Evolutionary conservation across 2,329 filamentous ascomycete species (phyloP), one percentile per base, ranked within the genome.

Genomic region (Alternaria sp.): DNA sequence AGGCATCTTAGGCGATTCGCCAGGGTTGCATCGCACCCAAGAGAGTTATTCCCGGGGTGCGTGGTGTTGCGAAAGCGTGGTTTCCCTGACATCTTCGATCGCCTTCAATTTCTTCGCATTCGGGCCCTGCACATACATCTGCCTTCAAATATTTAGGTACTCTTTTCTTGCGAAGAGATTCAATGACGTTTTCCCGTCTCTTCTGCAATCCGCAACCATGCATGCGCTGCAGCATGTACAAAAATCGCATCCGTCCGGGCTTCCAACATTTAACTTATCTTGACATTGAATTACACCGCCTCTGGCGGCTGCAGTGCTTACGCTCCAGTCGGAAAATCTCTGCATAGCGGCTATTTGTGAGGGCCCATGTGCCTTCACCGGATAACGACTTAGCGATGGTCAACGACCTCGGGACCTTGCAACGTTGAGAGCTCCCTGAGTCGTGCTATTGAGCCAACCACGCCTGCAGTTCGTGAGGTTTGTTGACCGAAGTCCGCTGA

Each of bases 401-500:
- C 55, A 46, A 47, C 47, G 30, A 46, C 49, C 44, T 52, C 28
- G 32, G 39, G 14, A 47, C 41, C 41, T 49, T 28, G 18, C 44
- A 24, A n/a, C 30, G 46, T 20, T 30, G 18, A 48, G 7, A 18
- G 7, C 22, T n/a, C 34, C 26, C 20, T 36, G 49, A 58, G 18
- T 46, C 39, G 48, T 46, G 32, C 43, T 7, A 30, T 57, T 12
- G 32, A 36, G 48, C 52, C 38, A 53, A 55, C 26, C 28, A 57
- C 43, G 39, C 16, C 6, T 38, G 36, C 7, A 36, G 22, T 22
- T 34, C 34, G 34, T 32, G 16, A 51, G 52, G 47, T 39, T 34
- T 47, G 53, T 53, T 65, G 53, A 60, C 59, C 43, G 55, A 24
- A 20, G 26, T 41, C 46, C 24, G 62, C 43, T 41, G 59, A 47